Evolutionary conservation across 768 basidiomycete species (phyloP), one percentile per base, ranked within the genome.

Genomic region (Chiua virens): DNA sequence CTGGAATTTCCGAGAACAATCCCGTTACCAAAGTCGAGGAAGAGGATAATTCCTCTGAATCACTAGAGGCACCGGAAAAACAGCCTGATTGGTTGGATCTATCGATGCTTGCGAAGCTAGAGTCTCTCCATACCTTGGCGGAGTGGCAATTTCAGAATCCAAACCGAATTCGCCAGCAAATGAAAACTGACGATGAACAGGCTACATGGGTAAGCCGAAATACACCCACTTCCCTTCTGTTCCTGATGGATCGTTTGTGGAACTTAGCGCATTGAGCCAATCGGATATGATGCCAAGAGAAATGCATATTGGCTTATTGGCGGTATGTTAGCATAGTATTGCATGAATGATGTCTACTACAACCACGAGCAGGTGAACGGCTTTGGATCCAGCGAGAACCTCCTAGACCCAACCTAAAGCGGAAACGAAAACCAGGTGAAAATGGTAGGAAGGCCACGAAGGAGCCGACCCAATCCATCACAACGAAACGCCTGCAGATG

Each of bases 121-220:
- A 91, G 53, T 82, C 86, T 4, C 71, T 92, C 60, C 80, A 90
- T 57, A 72, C 80, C 15, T 71, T 93, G 43, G 79, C 77, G 25
- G 92, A 94, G 69, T 94, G 92, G 92, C 89, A 91, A 60, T 92
- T 93, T 56, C 85, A 90, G 52, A 89, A 89, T 61, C 81, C 89
- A 5, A 75, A 77, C 46, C 78, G 86, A 48, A 60, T 93, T 20
- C 76, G 89, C 51, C 76, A 75, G 39, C 68, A 87, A 42, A 91
- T 92, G 89, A 87, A 82, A 61, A 79, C 74, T 45, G 90, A 91
- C 49, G 89, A 91, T 54, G 90, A 92, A 38, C 71, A 75, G 49
- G 87, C 86, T 22, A 71, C 78, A 28, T 94, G 92, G 92, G 92
- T 89, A 50, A 57, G 86, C 73, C 9, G 11, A 32, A 28, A 13